Evolutionary conservation across 768 basidiomycete genomes (phyloP).

Genomic region (Agaricus blazei): DNA sequence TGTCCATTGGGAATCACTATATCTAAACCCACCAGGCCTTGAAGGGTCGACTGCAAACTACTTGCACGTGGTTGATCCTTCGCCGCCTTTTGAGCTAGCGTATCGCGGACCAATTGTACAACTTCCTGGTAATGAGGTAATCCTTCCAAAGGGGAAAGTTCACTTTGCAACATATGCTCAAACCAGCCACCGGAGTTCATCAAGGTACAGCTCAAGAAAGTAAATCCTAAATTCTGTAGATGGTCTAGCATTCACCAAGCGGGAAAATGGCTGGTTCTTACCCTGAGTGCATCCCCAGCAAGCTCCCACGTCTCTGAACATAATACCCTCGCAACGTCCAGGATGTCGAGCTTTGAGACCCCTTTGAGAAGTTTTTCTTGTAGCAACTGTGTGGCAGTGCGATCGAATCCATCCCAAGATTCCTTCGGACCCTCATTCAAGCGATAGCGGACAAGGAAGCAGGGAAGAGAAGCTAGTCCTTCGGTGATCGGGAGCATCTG

Average conservation of each 20-base stretch:
- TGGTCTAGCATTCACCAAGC: neutral
- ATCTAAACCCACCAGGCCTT: conserved; percentile 40
- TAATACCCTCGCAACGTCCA: conserved; percentile 1
- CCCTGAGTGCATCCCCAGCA: neutral
- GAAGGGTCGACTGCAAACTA: conserved; percentile 12
- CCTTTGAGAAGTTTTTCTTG: conserved; percentile 2
- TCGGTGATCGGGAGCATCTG: neutral
- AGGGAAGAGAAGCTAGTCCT: neutral
- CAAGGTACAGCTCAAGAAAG: neutral
- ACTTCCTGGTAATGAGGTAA: conserved; percentile 1
- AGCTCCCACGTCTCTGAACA: conserved; percentile 6
- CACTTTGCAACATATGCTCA: neutral
- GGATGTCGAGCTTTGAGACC: neutral
- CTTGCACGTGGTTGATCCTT: neutral
- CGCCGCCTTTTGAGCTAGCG: neutral
- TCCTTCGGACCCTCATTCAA: conserved; percentile 7
- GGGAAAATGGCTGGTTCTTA: neutral
- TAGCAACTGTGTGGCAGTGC: neutral
- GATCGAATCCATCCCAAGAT: conserved; percentile 7
- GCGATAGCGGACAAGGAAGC: conserved; percentile 5
- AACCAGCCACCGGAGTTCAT: neutral
- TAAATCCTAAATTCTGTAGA: conserved; percentile 2
- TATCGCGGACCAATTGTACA: neutral
- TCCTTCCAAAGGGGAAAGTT: neutral
- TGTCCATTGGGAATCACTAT: conserved; percentile 53